Evolutionary conservation across 2,329 filamentous ascomycete species (phyloP).

Genomic region (Sarocladium strictum): DNA sequence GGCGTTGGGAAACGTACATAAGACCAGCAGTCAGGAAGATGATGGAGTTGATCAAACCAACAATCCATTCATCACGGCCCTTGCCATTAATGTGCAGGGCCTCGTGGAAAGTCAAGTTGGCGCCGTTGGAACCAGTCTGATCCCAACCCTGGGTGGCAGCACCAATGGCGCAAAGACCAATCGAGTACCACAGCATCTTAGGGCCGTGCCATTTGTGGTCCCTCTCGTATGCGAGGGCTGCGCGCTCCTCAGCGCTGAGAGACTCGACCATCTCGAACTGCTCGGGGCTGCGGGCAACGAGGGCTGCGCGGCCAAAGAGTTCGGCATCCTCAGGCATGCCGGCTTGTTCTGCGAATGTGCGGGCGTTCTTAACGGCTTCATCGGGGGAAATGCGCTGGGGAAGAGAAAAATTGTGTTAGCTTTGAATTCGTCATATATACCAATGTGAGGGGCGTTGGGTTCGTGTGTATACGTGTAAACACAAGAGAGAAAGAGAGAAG

Average conservation of each 20-base stretch:
- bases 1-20: constrained; percentile 39
- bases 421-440: too few species aligned
- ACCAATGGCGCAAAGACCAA: constrained; percentile 48
- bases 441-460: too few species aligned
- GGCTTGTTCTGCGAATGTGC: constrained; percentile 42
- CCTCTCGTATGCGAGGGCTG: constrained; percentile 33
- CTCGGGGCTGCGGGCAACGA: constrained; percentile 26
- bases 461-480: too few species aligned
- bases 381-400: constrained; percentile 20
- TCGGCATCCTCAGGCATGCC: constrained; percentile 42
- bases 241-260: constrained; percentile 29
- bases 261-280: constrained; percentile 21
- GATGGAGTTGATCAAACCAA: constrained; percentile 27
- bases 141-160: constrained; percentile 58
- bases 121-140: constrained; percentile 56
- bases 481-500: background rate
- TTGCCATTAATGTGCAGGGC: constrained; percentile 27
- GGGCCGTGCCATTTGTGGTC: constrained; percentile 55
- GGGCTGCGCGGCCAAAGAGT: constrained; percentile 31
- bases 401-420: background rate
- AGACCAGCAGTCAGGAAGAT: constrained; percentile 43
- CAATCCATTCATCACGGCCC: constrained; percentile 39
- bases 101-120: constrained; percentile 53
- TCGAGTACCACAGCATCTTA: constrained; percentile 34
- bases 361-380: constrained; percentile 32